phyloP scores from a whole-genome alignment of 1,139 yeast species.

The Protomyces lactucae-debilis region DNA sequence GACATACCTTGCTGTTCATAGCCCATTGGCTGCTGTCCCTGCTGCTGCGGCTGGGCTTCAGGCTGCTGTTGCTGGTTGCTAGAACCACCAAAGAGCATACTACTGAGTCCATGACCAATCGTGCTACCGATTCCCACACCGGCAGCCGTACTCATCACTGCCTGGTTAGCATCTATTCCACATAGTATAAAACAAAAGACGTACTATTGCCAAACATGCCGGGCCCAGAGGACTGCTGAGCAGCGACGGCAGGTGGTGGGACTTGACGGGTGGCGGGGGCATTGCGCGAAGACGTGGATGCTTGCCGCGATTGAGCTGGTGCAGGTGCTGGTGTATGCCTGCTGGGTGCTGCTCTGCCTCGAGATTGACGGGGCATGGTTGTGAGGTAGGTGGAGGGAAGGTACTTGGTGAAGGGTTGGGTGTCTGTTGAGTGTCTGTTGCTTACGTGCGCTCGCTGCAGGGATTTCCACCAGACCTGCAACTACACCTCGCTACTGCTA shows the following conservation, averaged over 20 bases:
- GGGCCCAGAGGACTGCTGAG: constrained; percentile 60
- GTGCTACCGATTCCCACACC: constrained; percentile 99
- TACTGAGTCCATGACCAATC: constrained; percentile 89
- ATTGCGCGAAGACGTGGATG: constrained; percentile 58
- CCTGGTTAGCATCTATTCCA: background rate
- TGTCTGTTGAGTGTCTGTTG: background rate
- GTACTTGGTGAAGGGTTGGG: background rate
- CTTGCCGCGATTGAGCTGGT: constrained; percentile 70
- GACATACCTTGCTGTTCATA: constrained; percentile 49
- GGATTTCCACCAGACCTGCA: background rate
- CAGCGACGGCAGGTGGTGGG: constrained; percentile 44
- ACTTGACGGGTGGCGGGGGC: constrained; percentile 39
- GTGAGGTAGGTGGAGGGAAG: background rate
- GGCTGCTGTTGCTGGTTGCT: constrained; percentile 50
- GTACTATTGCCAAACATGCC: constrained; percentile 84
- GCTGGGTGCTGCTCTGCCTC: constrained; percentile 35
- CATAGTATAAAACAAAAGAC: constrained; percentile 48
- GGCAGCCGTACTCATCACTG: constrained; percentile 70
- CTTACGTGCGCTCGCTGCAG: background rate
- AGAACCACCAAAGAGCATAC: constrained; percentile 81
- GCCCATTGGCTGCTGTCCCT: constrained; percentile 35
- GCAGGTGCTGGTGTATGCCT: constrained; percentile 49
- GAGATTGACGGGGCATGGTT: constrained; percentile 55
- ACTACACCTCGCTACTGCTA: too few relatives aligned
- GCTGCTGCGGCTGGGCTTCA: constrained; percentile 37